These are phyloP conservation scores for Penicillium verrucosum DNA, from an alignment of 2,329 filamentous ascomycete species.

Conservation along the genomic window DNA sequence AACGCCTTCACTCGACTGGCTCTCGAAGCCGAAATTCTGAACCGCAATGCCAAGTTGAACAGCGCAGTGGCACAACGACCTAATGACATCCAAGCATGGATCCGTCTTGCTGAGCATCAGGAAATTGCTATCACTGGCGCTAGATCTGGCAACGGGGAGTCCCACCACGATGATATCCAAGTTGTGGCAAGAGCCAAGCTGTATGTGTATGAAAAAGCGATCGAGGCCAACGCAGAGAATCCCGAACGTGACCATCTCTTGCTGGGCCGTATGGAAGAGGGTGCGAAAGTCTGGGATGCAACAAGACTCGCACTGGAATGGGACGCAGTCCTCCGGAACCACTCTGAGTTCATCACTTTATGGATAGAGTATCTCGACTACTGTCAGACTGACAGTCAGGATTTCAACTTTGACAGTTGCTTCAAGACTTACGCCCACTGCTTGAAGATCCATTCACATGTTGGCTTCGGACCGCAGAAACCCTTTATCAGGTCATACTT, in stretches of 20 bases:
- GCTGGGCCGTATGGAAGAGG: constrained; percentile 69
- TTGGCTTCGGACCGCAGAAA: constrained; percentile 21
- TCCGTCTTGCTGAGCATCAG: constrained; percentile 76
- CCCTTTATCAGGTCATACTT: constrained; percentile 60
- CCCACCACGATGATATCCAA: constrained; percentile 60
- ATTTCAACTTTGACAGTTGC: constrained; percentile 66
- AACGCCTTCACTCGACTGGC: constrained; percentile 39
- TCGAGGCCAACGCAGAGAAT: constrained; percentile 53
- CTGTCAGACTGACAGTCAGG: constrained; percentile 62
- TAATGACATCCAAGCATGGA: constrained; percentile 67
- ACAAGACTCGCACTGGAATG: constrained; percentile 63
- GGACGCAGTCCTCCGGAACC: constrained; percentile 57
- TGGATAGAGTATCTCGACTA: constrained; percentile 75
- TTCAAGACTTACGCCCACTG: constrained; percentile 60
- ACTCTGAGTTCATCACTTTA: constrained; percentile 58
- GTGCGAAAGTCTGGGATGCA: constrained; percentile 68
- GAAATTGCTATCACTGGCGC: constrained; percentile 58
- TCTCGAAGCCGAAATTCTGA: constrained; percentile 45
- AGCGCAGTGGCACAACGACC: constrained; percentile 64
- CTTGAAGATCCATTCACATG: constrained; percentile 42
- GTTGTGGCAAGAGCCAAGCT: constrained; percentile 77
- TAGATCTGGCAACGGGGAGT: constrained; percentile 31
- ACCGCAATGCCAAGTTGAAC: constrained; percentile 55
- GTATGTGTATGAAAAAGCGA: constrained; percentile 73
- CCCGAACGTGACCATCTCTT: constrained; percentile 59